A percentile compares a stretch with the other conserved stretches of the same genome.
phyloP scores from a whole-genome alignment of 2,329 filamentous ascomycete species.

The Sporothrix pseudoabietina region DNA sequence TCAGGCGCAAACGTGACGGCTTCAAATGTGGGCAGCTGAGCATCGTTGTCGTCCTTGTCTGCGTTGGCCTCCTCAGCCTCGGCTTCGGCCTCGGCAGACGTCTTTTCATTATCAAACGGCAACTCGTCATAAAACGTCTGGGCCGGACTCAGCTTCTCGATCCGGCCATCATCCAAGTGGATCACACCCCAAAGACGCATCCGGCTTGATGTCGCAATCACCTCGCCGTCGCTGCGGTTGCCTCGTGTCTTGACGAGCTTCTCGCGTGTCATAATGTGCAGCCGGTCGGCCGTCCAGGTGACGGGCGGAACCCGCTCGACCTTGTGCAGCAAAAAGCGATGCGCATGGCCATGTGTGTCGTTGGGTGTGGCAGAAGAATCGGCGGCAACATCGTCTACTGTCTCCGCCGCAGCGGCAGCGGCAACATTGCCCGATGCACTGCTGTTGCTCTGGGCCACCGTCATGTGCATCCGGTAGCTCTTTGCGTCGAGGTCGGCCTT shows the following conservation, averaged over 20 bases:
- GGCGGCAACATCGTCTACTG: neutral
- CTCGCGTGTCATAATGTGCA: constrained; percentile 59
- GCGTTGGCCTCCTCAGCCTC: constrained; percentile 1
- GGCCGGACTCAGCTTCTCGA: constrained; percentile 37
- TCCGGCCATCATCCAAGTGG: constrained; percentile 38
- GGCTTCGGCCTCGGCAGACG: neutral
- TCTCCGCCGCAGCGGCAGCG: neutral
- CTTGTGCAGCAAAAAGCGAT: constrained; percentile 57
- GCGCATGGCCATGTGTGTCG: constrained; percentile 48
- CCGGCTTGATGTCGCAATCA: constrained; percentile 40
- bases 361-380: constrained; percentile 48
- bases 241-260: constrained; percentile 32
- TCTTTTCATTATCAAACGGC: constrained; percentile 10
- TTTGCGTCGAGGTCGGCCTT: constrained; percentile 27
- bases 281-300: constrained; percentile 51
- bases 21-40: constrained; percentile 25
- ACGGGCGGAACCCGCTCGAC: constrained; percentile 51
- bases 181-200: constrained; percentile 63
- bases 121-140: constrained; percentile 35
- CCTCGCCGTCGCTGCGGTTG: neutral
- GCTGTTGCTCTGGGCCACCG: constrained; percentile 57
- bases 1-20: constrained; percentile 30
- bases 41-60: neutral
- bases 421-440: neutral
- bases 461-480: constrained; percentile 56